phyloP scores from a whole-genome alignment of 179 eudicot species.

The Drosera spatulata region DNA sequence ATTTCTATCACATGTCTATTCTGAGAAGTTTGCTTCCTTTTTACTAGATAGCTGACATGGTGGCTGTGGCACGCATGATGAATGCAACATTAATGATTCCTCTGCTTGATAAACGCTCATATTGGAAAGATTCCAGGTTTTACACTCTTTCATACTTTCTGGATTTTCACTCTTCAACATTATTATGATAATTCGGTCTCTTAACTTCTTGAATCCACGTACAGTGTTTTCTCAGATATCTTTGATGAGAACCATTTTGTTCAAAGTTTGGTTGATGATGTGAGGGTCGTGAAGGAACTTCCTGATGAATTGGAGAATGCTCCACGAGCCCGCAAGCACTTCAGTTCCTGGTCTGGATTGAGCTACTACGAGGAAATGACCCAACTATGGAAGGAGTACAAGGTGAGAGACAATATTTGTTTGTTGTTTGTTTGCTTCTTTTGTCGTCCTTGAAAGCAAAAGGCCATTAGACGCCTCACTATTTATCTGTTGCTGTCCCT shows the following conservation, averaged over 20 bases:
- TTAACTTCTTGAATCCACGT: conserved; percentile 10
- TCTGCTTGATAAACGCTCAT: conserved; percentile 74
- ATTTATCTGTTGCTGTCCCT: too few relatives aligned
- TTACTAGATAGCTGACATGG: conserved; percentile 86
- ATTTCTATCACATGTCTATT: too few relatives aligned
- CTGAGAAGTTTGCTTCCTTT: too few relatives aligned
- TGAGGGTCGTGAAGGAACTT: conserved; percentile 63
- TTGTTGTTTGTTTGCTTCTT: background rate
- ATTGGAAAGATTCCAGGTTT: conserved; percentile 93
- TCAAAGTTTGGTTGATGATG: conserved; percentile 50
- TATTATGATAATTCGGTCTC: conserved; percentile 8
- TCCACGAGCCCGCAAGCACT: conserved; percentile 91
- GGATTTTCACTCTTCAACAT: background rate
- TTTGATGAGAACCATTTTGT: conserved; percentile 72
- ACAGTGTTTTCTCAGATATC: conserved; percentile 72
- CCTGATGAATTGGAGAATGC: conserved; percentile 55
- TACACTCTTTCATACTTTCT: background rate
- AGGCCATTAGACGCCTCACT: too few relatives aligned
- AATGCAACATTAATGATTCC: conserved; percentile 90
- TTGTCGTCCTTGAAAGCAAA: conserved; percentile 1
- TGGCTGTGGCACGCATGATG: conserved; percentile 81
- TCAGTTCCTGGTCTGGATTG: conserved; percentile 73
- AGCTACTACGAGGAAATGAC: conserved; percentile 76
- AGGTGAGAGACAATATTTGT: conserved; percentile 23
- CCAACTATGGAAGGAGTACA: conserved; percentile 64